phyloP scores from a whole-genome alignment of 108 stramenopile species.

The Cyclotella sp. region DNA sequence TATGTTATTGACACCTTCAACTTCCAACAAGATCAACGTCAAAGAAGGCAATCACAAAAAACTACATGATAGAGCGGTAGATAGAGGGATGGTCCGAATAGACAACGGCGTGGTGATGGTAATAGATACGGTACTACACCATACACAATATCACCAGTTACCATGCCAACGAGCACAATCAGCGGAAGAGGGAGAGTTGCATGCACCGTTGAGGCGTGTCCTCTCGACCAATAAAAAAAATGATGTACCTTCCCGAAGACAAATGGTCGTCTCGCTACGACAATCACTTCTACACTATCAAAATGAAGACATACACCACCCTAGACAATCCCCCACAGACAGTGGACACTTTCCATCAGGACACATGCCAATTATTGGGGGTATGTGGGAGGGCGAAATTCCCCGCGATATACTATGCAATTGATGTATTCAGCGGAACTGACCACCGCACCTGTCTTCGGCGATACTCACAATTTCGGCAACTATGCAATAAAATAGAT shows the following conservation, averaged over 20 bases:
- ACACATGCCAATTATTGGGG: constrained; percentile 3
- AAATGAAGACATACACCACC: constrained; percentile 18
- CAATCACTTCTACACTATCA: constrained; percentile 42
- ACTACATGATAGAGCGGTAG: too few relatives aligned
- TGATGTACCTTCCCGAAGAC: constrained; percentile 45
- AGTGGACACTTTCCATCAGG: constrained; percentile 5
- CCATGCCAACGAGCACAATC: too few relatives aligned
- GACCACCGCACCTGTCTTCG: constrained; percentile 14
- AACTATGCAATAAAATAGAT: constrained; percentile 30
- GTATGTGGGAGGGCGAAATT: constrained; percentile 13
- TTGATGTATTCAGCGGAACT: constrained; percentile 26
- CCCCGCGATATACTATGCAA: constrained; percentile 41
- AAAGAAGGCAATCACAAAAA: too few relatives aligned
- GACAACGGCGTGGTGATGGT: too few relatives aligned
- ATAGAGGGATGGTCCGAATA: too few relatives aligned
- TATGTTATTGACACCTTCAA: too few relatives aligned
- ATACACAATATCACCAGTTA: too few relatives aligned
- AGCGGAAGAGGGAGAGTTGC: too few relatives aligned
- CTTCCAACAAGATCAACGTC: too few relatives aligned
- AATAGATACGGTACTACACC: too few relatives aligned
- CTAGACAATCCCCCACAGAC: constrained; percentile 16
- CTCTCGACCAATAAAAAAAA: not conserved
- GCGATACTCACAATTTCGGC: constrained; percentile 43
- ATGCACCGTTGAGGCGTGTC: too few relatives aligned
- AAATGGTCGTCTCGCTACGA: constrained; percentile 47